A percentile compares a stretch with the other conserved stretches of the same genome.
phyloP scores from a whole-genome alignment of 1,139 yeast species.

The Saccharomycopsis hybrid region DNA sequence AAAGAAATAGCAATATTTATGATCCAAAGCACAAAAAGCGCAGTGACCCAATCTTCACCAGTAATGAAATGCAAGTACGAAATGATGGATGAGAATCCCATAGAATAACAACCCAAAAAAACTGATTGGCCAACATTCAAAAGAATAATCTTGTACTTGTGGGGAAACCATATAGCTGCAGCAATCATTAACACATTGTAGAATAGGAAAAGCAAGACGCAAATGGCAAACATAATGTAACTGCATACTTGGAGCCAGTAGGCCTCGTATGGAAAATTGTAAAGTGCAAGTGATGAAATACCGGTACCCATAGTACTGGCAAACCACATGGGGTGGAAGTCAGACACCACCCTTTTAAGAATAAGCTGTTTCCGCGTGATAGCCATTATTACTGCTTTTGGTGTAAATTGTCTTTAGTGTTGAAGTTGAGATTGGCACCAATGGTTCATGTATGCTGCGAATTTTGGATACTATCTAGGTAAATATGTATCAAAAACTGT shows the following conservation, averaged over 20 bases:
- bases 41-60: constrained; percentile 33
- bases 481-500: too few species aligned
- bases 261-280: constrained; percentile 58
- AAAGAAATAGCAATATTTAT: constrained; percentile 47
- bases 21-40: constrained; percentile 65
- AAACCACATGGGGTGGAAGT: constrained; percentile 38
- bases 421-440: too few species aligned
- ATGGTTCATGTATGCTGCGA: too few species aligned
- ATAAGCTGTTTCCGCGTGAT: constrained; percentile 5
- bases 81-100: constrained; percentile 64
- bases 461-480: too few species aligned
- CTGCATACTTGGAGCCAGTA: constrained; percentile 56
- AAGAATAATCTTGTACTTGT: constrained; percentile 33
- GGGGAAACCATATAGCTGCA: constrained; percentile 35
- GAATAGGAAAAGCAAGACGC: constrained; percentile 41
- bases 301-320: constrained; percentile 85
- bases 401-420: too few species aligned
- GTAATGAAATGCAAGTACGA: constrained; percentile 22
- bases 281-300: constrained; percentile 53
- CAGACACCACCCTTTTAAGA: constrained; percentile 11
- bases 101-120: constrained; percentile 70
- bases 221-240: constrained; percentile 50
- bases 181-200: constrained; percentile 35
- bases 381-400: too few species aligned
- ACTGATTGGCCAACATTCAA: constrained; percentile 45